Evolutionary conservation across 2,329 filamentous ascomycete species (phyloP).

Genomic region (Fragosphaeria purpurea): DNA sequence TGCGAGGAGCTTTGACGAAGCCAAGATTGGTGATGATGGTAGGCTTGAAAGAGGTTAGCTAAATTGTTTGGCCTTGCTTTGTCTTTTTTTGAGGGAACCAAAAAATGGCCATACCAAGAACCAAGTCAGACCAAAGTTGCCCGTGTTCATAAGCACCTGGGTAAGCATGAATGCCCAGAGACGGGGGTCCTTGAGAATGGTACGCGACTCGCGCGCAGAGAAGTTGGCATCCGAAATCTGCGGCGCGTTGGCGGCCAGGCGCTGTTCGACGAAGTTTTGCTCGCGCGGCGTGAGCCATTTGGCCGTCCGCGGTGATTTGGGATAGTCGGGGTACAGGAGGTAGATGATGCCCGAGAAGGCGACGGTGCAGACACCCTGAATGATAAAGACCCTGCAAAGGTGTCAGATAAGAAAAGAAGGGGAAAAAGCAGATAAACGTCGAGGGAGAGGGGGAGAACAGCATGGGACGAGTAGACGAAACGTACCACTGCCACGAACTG

Average conservation of each 20-base stretch:
- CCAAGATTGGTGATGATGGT: slow-evolving; percentile 5
- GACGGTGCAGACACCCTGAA: slow-evolving; percentile 7
- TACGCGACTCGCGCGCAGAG: slow-evolving; percentile 1
- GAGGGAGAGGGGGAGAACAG: no score
- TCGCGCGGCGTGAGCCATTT: slow-evolving; percentile 9
- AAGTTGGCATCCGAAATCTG: slow-evolving; percentile 5
- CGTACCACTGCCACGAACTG: slow-evolving; percentile 9
- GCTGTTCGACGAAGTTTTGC: slow-evolving; percentile 9
- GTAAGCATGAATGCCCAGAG: slow-evolving; percentile 8
- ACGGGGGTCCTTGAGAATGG: slow-evolving; percentile 5
- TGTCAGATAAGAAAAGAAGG: no score
- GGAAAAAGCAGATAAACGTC: no score
- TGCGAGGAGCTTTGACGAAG: slow-evolving; percentile 2
- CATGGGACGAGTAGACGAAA: neutral
- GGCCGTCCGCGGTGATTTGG: slow-evolving; percentile 1
- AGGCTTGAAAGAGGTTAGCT: neutral
- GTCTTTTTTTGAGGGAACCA: no score
- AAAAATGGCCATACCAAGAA: neutral
- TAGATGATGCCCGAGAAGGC: slow-evolving; percentile 6
- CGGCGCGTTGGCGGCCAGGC: slow-evolving; percentile 6
- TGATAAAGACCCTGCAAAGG: slow-evolving; percentile 4
- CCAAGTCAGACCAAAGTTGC: slow-evolving; percentile 8
- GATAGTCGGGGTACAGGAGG: slow-evolving; percentile 7
- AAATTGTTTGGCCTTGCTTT: no score
- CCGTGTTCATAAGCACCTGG: slow-evolving; percentile 9